Evolutionary conservation across 148 eudicot species (phyloP).

Genomic region (Dianthus caryophyllus): DNA sequence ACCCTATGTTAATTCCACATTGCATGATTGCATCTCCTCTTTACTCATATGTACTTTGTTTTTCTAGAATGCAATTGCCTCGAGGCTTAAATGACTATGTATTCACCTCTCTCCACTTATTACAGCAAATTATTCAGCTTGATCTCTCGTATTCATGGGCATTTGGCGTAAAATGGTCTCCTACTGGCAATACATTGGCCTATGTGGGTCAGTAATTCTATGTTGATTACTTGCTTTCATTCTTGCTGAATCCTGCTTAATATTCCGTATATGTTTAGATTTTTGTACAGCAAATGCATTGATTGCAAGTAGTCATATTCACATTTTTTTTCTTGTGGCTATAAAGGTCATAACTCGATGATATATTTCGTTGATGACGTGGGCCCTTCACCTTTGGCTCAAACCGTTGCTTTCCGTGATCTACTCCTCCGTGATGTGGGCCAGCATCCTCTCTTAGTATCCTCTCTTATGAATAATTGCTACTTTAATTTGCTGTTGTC

Average conservation of each 20-base stretch:
- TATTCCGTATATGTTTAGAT: not conserved
- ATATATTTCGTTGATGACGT: constrained; percentile 96
- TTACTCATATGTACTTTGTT: not conserved
- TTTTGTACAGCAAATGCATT: constrained; percentile 1
- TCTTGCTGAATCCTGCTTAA: not conserved
- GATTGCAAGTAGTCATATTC: not conserved
- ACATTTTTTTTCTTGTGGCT: constrained; percentile 9
- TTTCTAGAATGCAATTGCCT: not conserved
- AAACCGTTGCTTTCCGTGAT: constrained; percentile 88
- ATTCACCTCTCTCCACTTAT: not conserved
- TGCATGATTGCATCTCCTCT: constrained; percentile 12
- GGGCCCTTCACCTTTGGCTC: constrained; percentile 97
- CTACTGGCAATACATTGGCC: constrained; percentile 93
- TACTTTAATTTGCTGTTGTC: constrained; percentile 2
- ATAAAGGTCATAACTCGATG: constrained; percentile 92
- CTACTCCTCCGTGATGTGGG: constrained; percentile 99
- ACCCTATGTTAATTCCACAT: not conserved
- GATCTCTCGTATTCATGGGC: constrained; percentile 97
- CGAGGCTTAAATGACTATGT: constrained; percentile 3
- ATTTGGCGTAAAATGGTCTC: constrained; percentile 98
- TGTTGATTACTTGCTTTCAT: constrained; percentile 17
- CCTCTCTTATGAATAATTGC: constrained; percentile 17
- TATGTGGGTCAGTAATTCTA: constrained; percentile 87
- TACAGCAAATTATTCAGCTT: constrained; percentile 96
- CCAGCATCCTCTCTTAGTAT: constrained; percentile 83